These are phyloP conservation scores for Lindgomyces ingoldianus DNA, from an alignment of 495 filamentous ascomycete species.

Conservation along the genomic window DNA sequence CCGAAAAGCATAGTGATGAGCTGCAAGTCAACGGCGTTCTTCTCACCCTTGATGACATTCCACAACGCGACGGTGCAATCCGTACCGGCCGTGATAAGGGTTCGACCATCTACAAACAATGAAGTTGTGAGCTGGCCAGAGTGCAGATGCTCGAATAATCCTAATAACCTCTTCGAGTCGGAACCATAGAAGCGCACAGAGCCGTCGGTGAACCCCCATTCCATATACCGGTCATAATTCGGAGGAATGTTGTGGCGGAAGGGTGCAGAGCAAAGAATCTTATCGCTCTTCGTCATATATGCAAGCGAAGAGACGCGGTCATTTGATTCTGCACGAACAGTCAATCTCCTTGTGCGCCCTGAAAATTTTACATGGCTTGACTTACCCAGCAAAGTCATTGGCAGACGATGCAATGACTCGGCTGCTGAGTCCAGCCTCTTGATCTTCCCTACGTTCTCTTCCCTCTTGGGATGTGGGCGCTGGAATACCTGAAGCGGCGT, in stretches of 20 bases:
- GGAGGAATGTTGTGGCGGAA: constrained; percentile 86
- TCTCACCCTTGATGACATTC: constrained; percentile 61
- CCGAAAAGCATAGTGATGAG: constrained; percentile 84
- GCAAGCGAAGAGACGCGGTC: constrained; percentile 79
- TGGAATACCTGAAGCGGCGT: constrained; percentile 94
- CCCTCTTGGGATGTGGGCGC: constrained; percentile 71
- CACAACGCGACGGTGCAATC: constrained; percentile 90
- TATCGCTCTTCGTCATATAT: constrained; percentile 77
- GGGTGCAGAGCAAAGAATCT: constrained; percentile 78
- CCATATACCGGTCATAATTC: constrained; percentile 82
- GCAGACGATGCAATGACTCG: constrained; percentile 74
- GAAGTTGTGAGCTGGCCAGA: constrained; percentile 80
- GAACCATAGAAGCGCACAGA: constrained; percentile 85
- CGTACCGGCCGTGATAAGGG: constrained; percentile 83
- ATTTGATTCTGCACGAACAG: constrained; percentile 57
- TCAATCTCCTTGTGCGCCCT: background rate
- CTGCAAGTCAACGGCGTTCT: constrained; percentile 70
- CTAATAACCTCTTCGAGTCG: constrained; percentile 73
- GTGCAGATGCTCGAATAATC: constrained; percentile 91
- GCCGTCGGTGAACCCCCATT: constrained; percentile 95
- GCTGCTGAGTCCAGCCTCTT: constrained; percentile 76
- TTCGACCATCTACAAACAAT: constrained; percentile 83
- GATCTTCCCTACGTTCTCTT: constrained; percentile 60
- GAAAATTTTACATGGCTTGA: background rate
- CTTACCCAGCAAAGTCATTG: constrained; percentile 66